A percentile compares a stretch with the other conserved stretches of the same genome.
Evolutionary conservation across 345 rosid species (phyloP).

Genomic region (Arabis hirsuta): DNA sequence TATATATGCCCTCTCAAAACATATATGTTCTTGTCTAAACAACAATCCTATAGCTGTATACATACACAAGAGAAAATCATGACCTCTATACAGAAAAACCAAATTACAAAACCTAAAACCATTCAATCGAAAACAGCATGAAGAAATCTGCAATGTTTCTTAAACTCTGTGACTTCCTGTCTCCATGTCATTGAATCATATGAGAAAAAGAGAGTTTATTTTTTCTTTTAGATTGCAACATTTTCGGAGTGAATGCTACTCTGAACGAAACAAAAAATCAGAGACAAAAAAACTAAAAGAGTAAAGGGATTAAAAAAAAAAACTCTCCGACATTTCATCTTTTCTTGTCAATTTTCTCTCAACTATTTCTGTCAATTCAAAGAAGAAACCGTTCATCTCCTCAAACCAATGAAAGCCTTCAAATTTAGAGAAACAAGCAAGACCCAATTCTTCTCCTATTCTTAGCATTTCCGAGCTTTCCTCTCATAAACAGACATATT

Average conservation of each 20-base stretch:
- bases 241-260: constrained; percentile 34
- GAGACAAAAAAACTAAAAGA: constrained; percentile 39
- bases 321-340: constrained; percentile 46
- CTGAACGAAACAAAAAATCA: constrained; percentile 37
- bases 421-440: constrained; percentile 52
- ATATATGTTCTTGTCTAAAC: constrained; percentile 18
- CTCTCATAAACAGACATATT: constrained; percentile 24
- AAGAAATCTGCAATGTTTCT: constrained; percentile 15
- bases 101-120: constrained; percentile 24
- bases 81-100: constrained; percentile 22
- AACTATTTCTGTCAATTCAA: constrained; percentile 40
- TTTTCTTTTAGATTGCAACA: constrained; percentile 35
- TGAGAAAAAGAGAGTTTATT: constrained; percentile 10
- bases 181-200: constrained; percentile 25
- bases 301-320: constrained; percentile 27
- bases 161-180: constrained; percentile 2
- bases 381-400: constrained; percentile 52
- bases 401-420: constrained; percentile 43
- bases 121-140: constrained; percentile 33
- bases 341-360: constrained; percentile 24
- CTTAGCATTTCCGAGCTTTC: constrained; percentile 42
- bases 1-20: constrained; percentile 16
- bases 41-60: constrained; percentile 37
- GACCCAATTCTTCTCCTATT: constrained; percentile 37
- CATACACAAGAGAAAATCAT: constrained; percentile 36